These are phyloP conservation scores for Ilyonectria mors-panacis DNA, from an alignment of 2,329 filamentous ascomycete species.

Conservation along the genomic window DNA sequence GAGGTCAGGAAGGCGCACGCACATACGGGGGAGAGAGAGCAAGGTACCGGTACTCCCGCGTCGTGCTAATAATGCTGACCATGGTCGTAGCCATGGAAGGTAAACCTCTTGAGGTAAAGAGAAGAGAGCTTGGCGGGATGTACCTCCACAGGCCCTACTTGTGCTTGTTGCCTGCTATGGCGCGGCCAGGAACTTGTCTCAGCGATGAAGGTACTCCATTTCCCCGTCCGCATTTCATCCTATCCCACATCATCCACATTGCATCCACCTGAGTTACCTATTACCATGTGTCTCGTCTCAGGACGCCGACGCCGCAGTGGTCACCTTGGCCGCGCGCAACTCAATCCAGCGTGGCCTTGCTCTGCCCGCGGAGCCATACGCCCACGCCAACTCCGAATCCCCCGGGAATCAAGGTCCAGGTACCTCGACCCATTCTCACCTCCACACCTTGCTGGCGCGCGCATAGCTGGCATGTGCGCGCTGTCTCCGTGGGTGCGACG, in stretches of 20 bases:
- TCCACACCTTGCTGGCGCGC: conserved; percentile 27
- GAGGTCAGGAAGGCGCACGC: neutral
- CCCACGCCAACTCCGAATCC: conserved; percentile 10
- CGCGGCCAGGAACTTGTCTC: conserved; percentile 13
- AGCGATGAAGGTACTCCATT: conserved; percentile 10
- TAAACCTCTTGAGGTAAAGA: conserved; percentile 30
- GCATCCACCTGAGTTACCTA: conserved; percentile 1
- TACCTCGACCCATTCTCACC: conserved; percentile 21
- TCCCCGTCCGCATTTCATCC: conserved; percentile 6
- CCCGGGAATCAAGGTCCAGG: conserved; percentile 6
- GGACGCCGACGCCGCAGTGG: neutral
- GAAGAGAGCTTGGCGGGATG: neutral
- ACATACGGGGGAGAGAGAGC: conserved; percentile 17
- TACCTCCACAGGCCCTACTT: conserved; percentile 22
- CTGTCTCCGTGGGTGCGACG: conserved; percentile 20
- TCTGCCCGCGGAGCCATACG: neutral
- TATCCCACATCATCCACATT: neutral
- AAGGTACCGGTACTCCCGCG: conserved; percentile 21
- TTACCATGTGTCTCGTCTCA: conserved; percentile 16
- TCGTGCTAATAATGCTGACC: conserved; percentile 24
- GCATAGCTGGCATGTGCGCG: conserved; percentile 25
- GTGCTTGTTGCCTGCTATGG: conserved; percentile 20
- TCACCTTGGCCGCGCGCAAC: neutral
- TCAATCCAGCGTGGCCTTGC: neutral
- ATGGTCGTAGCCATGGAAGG: conserved; percentile 19